These are phyloP conservation scores for Tylopilus rubrobrunneus DNA, from an alignment of 768 basidiomycete species.

Conservation along the genomic window DNA sequence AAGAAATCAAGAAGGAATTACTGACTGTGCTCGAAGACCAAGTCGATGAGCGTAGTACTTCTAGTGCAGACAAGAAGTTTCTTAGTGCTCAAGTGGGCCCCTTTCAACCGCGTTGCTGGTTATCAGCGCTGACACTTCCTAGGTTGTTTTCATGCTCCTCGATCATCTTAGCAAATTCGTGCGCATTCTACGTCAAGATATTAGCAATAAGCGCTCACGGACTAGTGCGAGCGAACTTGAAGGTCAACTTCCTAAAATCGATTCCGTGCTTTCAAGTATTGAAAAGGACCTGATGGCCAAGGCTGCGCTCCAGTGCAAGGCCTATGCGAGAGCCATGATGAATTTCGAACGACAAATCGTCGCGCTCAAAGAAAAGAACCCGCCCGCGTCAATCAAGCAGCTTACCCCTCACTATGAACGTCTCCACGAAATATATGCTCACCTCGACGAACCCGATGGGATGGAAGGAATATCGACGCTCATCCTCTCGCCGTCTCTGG, in stretches of 20 bases:
- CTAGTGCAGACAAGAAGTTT: conserved; percentile 70
- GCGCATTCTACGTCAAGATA: conserved; percentile 65
- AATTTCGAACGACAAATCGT: conserved; percentile 87
- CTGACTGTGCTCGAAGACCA: conserved; percentile 84
- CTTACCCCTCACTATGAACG: conserved; percentile 64
- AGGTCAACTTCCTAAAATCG: conserved; percentile 66
- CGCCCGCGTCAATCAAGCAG: conserved; percentile 44
- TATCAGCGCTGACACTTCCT: background rate
- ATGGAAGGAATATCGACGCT: conserved; percentile 93
- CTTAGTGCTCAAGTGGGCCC: conserved; percentile 85
- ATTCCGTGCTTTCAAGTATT: conserved; percentile 79
- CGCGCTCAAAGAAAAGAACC: conserved; percentile 39
- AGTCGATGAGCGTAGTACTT: conserved; percentile 54
- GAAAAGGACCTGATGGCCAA: conserved; percentile 86
- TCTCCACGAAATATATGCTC: conserved; percentile 93
- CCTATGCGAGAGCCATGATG: conserved; percentile 91
- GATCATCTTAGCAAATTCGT: conserved; percentile 94
- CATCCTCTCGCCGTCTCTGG: conserved; percentile 83
- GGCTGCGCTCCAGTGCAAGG: conserved; percentile 92
- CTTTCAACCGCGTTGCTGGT: background rate
- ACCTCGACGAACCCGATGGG: conserved; percentile 96
- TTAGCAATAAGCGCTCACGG: conserved; percentile 44
- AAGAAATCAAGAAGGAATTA: conserved; percentile 72
- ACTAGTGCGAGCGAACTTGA: conserved; percentile 37
- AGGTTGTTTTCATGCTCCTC: conserved; percentile 92